Conservation (phyloP, 176 grass and related monocot species). For the Pharus latifolius region DNA sequence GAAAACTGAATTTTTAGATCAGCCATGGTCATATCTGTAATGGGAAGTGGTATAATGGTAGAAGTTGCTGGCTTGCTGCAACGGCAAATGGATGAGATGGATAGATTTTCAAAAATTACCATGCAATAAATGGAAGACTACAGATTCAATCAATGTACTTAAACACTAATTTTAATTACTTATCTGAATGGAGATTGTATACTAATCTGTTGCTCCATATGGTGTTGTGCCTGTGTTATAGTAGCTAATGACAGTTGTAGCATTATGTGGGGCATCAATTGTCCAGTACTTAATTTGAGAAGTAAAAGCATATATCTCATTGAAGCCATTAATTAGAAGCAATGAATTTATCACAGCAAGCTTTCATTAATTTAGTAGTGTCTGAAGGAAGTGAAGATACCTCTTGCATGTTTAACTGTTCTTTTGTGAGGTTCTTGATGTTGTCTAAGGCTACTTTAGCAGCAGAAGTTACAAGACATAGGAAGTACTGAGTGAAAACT, state of each 20-base stretch:
- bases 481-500: too few species aligned
- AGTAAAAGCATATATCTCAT: background rate
- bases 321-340: too few species aligned
- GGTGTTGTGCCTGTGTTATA: background rate
- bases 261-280: background rate
- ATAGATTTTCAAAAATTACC: background rate
- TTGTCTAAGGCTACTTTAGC: background rate
- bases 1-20: too few species aligned
- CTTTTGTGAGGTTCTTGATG: background rate
- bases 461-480: background rate
- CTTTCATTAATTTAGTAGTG: too few species aligned
- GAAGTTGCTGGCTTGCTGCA: too few species aligned
- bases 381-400: background rate
- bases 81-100: background rate
- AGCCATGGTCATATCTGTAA: too few species aligned
- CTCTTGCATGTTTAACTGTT: background rate
- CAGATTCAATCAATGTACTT: background rate
- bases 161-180: background rate
- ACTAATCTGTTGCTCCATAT: background rate
- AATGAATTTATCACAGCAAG: too few species aligned
- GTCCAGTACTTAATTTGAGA: background rate
- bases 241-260: background rate
- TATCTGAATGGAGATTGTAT: background rate
- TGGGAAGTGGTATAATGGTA: too few species aligned
- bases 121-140: background rate